These are phyloP conservation scores for Biancaea sappan DNA, from an alignment of 306 rosid genomes.

Conservation along the genomic window DNA sequence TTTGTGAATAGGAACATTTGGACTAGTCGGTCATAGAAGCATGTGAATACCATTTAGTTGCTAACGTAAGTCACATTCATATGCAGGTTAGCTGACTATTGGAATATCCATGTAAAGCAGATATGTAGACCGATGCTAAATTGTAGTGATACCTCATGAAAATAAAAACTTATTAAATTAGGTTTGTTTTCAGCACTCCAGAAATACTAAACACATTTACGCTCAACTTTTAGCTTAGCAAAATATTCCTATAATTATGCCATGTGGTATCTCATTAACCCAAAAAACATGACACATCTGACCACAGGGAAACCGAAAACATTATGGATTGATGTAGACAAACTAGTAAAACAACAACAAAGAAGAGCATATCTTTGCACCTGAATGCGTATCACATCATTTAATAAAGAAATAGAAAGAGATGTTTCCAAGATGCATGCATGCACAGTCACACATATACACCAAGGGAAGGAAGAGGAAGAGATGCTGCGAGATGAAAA, in stretches of 20 bases:
- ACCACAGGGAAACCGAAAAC: not conserved
- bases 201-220: not conserved
- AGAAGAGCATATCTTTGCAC: slow-evolving; percentile 40
- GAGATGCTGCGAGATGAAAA: not conserved
- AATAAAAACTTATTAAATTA: not conserved
- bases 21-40: not conserved
- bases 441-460: no score
- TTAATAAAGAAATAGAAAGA: not conserved
- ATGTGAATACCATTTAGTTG: not conserved
- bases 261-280: slow-evolving; percentile 7
- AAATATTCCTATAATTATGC: not conserved
- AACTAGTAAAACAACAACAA: slow-evolving; percentile 4
- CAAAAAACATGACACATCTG: not conserved
- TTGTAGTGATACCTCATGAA: not conserved
- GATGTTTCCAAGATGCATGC: no score
- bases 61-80: not conserved
- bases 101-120: not conserved
- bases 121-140: not conserved
- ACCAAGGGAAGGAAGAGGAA: no score
- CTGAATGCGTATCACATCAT: slow-evolving; percentile 33
- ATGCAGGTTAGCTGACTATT: not conserved
- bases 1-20: not conserved
- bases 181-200: not conserved
- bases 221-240: not conserved
- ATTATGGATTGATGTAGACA: not conserved